phyloP scores from a whole-genome alignment of 176 grass and related monocot genomes.

The Tillandsia fasciculata region DNA sequence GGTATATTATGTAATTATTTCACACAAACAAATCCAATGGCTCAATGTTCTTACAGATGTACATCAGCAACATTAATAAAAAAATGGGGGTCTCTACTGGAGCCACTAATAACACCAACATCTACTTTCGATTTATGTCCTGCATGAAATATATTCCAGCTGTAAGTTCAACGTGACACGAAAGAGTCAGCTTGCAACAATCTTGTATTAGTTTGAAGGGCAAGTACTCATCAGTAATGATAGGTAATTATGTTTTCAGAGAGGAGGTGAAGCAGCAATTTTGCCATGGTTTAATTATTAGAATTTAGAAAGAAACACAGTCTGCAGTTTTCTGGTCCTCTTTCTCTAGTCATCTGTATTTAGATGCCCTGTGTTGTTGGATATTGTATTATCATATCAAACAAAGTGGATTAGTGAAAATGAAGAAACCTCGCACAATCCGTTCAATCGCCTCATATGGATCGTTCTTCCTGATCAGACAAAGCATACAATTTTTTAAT shows the following conservation, averaged over 20 bases:
- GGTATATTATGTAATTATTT: no score
- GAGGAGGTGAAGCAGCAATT: no score
- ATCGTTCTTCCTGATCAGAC: slow-evolving; percentile 71
- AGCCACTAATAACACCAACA: slow-evolving; percentile 56
- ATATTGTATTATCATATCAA: not conserved
- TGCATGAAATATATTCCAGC: slow-evolving; percentile 22
- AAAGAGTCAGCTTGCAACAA: slow-evolving; percentile 4
- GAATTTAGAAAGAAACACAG: no score
- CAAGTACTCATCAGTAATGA: no score
- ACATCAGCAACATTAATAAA: slow-evolving; percentile 95
- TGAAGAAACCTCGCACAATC: slow-evolving; percentile 61
- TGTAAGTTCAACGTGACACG: slow-evolving; percentile 21
- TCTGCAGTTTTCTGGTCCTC: no score
- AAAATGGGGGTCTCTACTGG: slow-evolving; percentile 52
- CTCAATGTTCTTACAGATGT: slow-evolving; percentile 57
- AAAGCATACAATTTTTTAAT: slow-evolving; percentile 6
- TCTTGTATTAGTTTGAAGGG: not conserved
- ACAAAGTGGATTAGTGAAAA: not conserved
- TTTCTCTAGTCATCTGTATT: no score
- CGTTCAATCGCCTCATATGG: slow-evolving; percentile 68
- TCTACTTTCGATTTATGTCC: slow-evolving; percentile 85
- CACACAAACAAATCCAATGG: not conserved
- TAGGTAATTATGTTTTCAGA: no score
- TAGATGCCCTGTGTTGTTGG: not conserved
- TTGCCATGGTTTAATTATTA: no score